Base-by-base conservation (phyloP, 2,329 filamentous ascomycete species). In the Emmonsiellopsis sp. region DNA sequence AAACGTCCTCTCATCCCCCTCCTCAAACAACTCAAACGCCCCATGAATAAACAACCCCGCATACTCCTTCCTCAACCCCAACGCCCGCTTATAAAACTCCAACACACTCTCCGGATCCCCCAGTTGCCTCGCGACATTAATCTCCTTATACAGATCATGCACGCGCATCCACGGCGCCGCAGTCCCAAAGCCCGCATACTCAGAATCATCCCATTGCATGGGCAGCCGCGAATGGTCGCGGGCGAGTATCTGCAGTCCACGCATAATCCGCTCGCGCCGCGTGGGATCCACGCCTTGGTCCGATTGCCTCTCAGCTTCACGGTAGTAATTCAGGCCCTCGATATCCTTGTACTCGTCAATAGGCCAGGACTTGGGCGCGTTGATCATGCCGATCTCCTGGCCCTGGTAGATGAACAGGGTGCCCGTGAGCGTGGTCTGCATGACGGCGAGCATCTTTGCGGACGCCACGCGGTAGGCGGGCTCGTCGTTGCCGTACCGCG, bases 161-260 rank as follows among this genome's bases (percentile, higher is more conserved):
- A 79, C 72, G 2, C 78, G 72, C 80, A 84, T 84, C 81, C 82
- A 84, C 0, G 81, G 80, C 0, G 72, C 73, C 7, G 70, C 58
- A 52, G 70, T 67, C 6, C 81, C 83, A 70, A 87, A 87, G 1
- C 85, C 85, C 0, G 80, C 82, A 57, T 83, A 75, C 1, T 72
- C 65, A 0, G 70, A 69, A 0, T 65, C 73, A 53, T 76, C 76
- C 85, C 85, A 88, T 58, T 85, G 82, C 71, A 89, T 81, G 0
- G 85, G 85, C 3, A 81, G 77, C n/a, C 85, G 75, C 7, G 82
- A 77, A 62, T 88, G 81, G 63, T 88, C 84, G 34, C 83, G 73
- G 5, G 78, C 83, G 32, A 86, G 76, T 55, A 77, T 73, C 57
- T 82, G 78, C 50, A 87, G 70, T 40, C 79, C 73, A 7, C 71